These are phyloP conservation scores for Cladophialophora immunda DNA, from an alignment of 2,329 filamentous ascomycete genomes.

Conservation along the genomic window DNA sequence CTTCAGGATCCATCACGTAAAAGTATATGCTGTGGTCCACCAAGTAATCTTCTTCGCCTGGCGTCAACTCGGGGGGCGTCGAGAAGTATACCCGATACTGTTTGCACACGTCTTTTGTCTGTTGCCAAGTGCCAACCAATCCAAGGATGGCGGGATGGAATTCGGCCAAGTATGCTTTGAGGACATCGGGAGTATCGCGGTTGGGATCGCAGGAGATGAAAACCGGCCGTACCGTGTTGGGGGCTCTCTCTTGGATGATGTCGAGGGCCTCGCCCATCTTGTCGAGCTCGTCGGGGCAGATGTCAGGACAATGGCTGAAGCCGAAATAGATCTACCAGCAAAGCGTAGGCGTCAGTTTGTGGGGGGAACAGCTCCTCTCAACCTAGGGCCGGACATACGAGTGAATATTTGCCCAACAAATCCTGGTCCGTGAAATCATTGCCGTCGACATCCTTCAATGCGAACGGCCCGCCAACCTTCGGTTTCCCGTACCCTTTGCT, in stretches of 20 bases:
- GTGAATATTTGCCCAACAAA: conserved; percentile 81
- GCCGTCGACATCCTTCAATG: conserved; percentile 82
- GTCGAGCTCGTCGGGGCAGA: conserved; percentile 98
- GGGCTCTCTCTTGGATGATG: conserved; percentile 57
- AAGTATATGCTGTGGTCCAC: conserved; percentile 99
- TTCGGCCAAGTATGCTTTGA: conserved; percentile 86
- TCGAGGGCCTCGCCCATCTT: conserved; percentile 99
- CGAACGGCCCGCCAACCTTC: conserved; percentile 89
- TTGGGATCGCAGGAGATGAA: conserved; percentile 97
- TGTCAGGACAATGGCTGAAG: conserved; percentile 97
- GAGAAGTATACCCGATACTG: conserved; percentile 97
- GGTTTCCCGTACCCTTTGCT: conserved; percentile 92
- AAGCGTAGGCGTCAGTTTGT: neutral
- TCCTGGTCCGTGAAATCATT: conserved; percentile 78
- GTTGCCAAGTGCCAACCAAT: conserved; percentile 89
- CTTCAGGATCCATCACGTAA: conserved; percentile 98
- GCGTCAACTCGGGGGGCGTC: conserved; percentile 85
- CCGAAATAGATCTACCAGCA: conserved; percentile 87
- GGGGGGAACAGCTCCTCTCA: neutral
- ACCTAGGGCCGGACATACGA: conserved; percentile 48
- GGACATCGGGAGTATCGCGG: conserved; percentile 83
- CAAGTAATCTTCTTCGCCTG: conserved; percentile 87
- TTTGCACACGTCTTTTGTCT: conserved; percentile 94
- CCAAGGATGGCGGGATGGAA: conserved; percentile 89
- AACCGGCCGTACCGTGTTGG: conserved; percentile 71